These are phyloP conservation scores for Jatropha curcas DNA, from an alignment of 345 rosid genomes.

Conservation along the genomic window DNA sequence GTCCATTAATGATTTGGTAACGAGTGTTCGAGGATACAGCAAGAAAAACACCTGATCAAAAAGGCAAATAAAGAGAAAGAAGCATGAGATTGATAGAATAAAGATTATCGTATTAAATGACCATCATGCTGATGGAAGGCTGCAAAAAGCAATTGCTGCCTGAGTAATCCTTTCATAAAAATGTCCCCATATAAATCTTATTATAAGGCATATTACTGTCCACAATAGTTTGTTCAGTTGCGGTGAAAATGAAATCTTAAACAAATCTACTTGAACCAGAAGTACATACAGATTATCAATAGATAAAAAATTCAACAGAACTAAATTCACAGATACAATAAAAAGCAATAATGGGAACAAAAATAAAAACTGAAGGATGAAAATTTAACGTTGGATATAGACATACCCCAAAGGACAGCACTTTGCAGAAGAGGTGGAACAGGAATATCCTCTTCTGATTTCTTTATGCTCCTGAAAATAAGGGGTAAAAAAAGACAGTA, in stretches of 20 bases:
- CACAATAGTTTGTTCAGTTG: neutral
- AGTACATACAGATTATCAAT: neutral
- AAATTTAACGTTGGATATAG: neutral
- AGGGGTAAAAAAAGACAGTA: neutral
- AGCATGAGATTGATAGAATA: neutral
- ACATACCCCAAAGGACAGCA: slow-evolving; percentile 93
- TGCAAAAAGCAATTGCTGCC: neutral
- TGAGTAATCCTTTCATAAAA: neutral
- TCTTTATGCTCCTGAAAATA: slow-evolving; percentile 58
- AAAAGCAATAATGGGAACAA: neutral
- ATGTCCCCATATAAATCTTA: neutral
- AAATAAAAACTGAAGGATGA: neutral
- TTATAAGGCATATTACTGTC: neutral
- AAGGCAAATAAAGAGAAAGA: neutral
- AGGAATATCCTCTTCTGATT: slow-evolving; percentile 80
- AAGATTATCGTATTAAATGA: neutral
- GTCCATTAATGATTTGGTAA: slow-evolving; percentile 72
- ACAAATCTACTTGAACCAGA: neutral
- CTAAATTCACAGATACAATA: neutral
- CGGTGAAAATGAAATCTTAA: neutral
- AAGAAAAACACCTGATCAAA: slow-evolving; percentile 64
- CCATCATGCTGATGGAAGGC: neutral
- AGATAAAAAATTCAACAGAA: neutral
- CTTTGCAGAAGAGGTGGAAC: slow-evolving; percentile 89
- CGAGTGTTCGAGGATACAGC: slow-evolving; percentile 86